phyloP scores from a whole-genome alignment of 164 flowering plant species.

The Malania oleifera region DNA sequence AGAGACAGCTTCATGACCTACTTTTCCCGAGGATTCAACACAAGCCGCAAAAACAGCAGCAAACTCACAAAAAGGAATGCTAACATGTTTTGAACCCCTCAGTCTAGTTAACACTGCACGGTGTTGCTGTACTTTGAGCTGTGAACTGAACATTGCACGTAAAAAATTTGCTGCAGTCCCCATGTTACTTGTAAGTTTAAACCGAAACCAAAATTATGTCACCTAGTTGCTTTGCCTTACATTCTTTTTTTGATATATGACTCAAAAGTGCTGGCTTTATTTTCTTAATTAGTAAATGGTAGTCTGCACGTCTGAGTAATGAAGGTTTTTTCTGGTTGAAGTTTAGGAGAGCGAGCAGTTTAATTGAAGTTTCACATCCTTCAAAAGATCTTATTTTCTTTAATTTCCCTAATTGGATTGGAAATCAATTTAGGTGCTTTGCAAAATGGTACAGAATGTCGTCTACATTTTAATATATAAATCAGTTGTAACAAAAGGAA shows the following conservation, averaged over 20 bases:
- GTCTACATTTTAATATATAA: no score
- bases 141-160: constrained; percentile 8
- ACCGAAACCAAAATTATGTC: not conserved
- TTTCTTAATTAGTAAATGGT: no score
- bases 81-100: constrained; percentile 11
- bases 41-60: constrained; percentile 42
- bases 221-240: constrained; percentile 7
- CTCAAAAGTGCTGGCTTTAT: not conserved
- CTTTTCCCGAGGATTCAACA: constrained; percentile 63
- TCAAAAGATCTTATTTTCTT: no score
- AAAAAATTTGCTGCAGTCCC: constrained; percentile 3
- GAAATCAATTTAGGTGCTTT: no score
- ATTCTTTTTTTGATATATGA: not conserved
- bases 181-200: constrained; percentile 6
- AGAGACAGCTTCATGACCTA: constrained; percentile 72
- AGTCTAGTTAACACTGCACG: constrained; percentile 8
- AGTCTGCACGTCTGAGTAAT: no score
- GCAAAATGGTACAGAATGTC: no score
- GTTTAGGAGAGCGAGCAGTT: no score
- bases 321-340: no score
- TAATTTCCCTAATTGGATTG: no score
- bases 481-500: no score
- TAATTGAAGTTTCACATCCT: no score
- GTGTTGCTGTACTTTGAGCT: constrained; percentile 14
- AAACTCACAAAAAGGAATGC: constrained; percentile 48